phyloP scores from a whole-genome alignment of 2,329 filamentous ascomycete genomes.

The Botrytis elliptica region DNA sequence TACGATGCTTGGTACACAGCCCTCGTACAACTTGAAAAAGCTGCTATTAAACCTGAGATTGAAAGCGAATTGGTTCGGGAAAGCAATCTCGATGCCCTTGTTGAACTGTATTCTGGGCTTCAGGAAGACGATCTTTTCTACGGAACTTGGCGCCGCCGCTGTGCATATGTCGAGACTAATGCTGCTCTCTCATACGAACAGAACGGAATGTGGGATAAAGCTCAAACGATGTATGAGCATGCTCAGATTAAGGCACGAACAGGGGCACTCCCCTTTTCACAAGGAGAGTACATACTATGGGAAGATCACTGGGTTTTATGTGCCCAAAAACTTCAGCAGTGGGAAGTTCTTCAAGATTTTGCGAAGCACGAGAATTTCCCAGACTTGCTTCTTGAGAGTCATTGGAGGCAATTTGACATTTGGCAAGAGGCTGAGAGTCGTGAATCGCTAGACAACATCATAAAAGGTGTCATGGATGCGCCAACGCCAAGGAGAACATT shows the following conservation, averaged over 20 bases:
- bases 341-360: constrained; percentile 96
- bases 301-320: constrained; percentile 99
- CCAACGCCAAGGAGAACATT: constrained; percentile 91
- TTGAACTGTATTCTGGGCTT: constrained; percentile 85
- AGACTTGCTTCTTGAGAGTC: constrained; percentile 90
- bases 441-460: constrained; percentile 86
- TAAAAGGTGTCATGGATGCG: constrained; percentile 96
- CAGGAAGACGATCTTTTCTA: constrained; percentile 98
- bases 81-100: constrained; percentile 92
- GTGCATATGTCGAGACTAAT: constrained; percentile 96
- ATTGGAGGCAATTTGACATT: constrained; percentile 92
- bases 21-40: constrained; percentile 83
- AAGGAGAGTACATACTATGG: constrained; percentile 98
- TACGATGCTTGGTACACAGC: constrained; percentile 99
- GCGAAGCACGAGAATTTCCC: constrained; percentile 99
- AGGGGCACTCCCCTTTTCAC: constrained; percentile 92
- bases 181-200: constrained; percentile 97
- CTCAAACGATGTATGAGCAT: constrained; percentile 92
- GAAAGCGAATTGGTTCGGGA: constrained; percentile 84
- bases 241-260: constrained; percentile 97
- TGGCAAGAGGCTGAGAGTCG: constrained; percentile 86
- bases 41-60: constrained; percentile 72
- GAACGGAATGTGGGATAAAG: constrained; percentile 99
- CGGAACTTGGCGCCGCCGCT: constrained; percentile 90
- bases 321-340: constrained; percentile 96